Evolutionary conservation across 2,329 filamentous ascomycete species (phyloP), one percentile per base, ranked within the genome.

Genomic region (Sphaerostilbella broomeana): DNA sequence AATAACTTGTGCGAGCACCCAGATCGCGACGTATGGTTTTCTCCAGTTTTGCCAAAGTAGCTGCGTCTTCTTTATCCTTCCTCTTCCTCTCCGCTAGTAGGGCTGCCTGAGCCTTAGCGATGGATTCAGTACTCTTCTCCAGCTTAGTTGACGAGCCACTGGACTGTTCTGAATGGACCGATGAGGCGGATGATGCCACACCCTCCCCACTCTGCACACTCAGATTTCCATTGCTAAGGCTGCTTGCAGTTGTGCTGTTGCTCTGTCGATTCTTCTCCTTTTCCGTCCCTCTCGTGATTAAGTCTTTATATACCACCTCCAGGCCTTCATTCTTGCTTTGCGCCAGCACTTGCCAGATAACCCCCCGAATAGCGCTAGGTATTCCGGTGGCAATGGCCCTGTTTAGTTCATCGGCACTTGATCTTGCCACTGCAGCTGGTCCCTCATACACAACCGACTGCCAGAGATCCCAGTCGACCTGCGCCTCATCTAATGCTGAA

Each of bases 401-500:
- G 56, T 90, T 95, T 42, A 98, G 68, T 58, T 95, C 89, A 53
- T 94, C 86, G 0, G 90, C 75, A 55, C 88, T 95, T 4, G 87
- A 88, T 44, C 86, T 79, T 9, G 86, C 84, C 35, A 97, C 84
- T 8, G 87, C 90, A 19, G 86, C 79, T 12, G 89, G 88, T 0
- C 92, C 92, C 65, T 95, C 86, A 50, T 95, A 94, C 22, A 98
- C 92, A 4, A 98, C 84, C 17, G 84, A 79, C 58, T 98, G 90
- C 92, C 92, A 98, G 26, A 98, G 67, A 61, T 98, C 92, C 92
- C 92, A 98, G 57, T 98, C 88, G n/a, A 98, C 92, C 17, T 86
- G 81, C 12, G 72, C 69, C 53, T 89, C 85, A 11, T 67, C 64
- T 46, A 81, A 72, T 16, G 80, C 78, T 3, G 86, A 81, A 7